phyloP scores from a whole-genome alignment of 768 basidiomycete species.

The Wakefieldia striispora region DNA sequence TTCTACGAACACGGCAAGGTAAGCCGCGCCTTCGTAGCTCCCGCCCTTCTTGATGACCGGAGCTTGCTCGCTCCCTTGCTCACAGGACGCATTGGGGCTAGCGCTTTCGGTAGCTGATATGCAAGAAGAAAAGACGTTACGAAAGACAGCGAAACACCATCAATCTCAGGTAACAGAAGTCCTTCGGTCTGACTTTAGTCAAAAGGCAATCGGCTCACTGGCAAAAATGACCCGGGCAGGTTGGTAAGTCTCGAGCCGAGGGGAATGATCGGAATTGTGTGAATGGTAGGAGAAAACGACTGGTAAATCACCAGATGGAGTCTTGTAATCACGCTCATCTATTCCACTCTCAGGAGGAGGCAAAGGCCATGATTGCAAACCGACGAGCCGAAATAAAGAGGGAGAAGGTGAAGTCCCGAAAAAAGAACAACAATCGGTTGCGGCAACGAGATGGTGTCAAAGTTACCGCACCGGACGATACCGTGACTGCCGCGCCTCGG shows the following conservation, averaged over 20 bases:
- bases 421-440: conserved; percentile 14
- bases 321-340: conserved; percentile 7
- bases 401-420: conserved; percentile 37
- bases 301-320: conserved; percentile 34
- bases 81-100: conserved; percentile 46
- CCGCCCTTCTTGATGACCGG: conserved; percentile 20
- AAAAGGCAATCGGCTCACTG: conserved; percentile 20
- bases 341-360: conserved; percentile 37
- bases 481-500: conserved; percentile 21
- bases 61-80: conserved; percentile 13
- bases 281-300: conserved; percentile 35
- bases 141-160: conserved; percentile 40
- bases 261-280: conserved; percentile 24
- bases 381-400: conserved; percentile 38
- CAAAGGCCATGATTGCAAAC: conserved; percentile 38
- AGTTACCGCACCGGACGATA: conserved; percentile 9
- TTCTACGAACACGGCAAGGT: conserved; percentile 35
- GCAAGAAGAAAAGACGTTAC: conserved; percentile 45
- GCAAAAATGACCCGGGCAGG: conserved; percentile 18
- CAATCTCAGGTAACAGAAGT: conserved; percentile 35
- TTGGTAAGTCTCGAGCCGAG: conserved; percentile 26
- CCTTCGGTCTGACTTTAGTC: conserved; percentile 7
- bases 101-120: conserved; percentile 45
- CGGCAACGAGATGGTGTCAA: conserved; percentile 11
- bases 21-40: conserved; percentile 14